Evolutionary conservation across 305 asterid genomes (phyloP).

Genomic region (Fraxinus albicans): DNA sequence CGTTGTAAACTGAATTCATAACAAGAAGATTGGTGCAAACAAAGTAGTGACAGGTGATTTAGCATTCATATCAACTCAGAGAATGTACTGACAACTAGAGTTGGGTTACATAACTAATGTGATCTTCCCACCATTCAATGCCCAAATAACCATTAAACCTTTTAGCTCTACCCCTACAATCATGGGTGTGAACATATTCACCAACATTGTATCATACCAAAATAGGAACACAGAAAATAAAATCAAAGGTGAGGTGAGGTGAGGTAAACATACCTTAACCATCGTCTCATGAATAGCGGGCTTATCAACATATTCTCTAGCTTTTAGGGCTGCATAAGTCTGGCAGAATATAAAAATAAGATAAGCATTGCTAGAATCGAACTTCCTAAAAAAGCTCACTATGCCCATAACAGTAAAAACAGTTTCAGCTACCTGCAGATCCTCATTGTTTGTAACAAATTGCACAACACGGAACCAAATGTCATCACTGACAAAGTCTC

Average conservation of each 20-base stretch:
- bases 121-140: background rate
- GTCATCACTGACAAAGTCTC: conserved; percentile 98
- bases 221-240: background rate
- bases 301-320: conserved; percentile 94
- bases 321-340: conserved; percentile 98
- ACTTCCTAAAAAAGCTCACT: conserved; percentile 15
- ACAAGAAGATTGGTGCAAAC: background rate
- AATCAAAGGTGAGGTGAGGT: background rate
- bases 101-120: background rate
- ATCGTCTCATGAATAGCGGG: conserved; percentile 87
- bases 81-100: background rate
- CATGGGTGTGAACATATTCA: conserved; percentile 1
- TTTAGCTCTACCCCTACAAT: conserved; percentile 11
- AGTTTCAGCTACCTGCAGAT: conserved; percentile 68
- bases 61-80: background rate
- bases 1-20: background rate
- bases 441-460: conserved; percentile 98
- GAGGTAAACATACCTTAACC: conserved; percentile 45
- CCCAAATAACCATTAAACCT: conserved; percentile 21
- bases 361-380: conserved; percentile 17
- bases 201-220: background rate
- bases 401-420: conserved; percentile 1
- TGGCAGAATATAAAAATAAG: conserved; percentile 35
- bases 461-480: conserved; percentile 99
- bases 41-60: background rate